Base-by-base conservation (phyloP, 495 filamentous ascomycete genomes). In the Neurospora sp. region DNA sequence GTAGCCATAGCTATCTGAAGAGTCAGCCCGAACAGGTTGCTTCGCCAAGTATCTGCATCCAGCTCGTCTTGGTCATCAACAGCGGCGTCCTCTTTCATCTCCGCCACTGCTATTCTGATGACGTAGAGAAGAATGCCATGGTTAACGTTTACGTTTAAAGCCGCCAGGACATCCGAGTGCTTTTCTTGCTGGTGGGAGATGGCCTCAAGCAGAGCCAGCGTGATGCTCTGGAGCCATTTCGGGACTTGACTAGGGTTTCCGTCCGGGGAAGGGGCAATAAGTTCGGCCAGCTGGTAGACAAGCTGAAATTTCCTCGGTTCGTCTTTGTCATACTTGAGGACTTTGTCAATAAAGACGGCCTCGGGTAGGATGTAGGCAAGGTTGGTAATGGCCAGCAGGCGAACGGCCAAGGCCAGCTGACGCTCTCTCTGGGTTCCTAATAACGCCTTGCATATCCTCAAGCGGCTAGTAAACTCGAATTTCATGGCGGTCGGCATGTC, bases 111-210 rank as follows among this genome's bases (percentile, higher is more conserved):
- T 79, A 95, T 97, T 69, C 95, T 90, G 40, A 97, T 90, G 72
- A 97, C 86, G 78, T 98, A 98, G 78, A 97, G 90, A n/a, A 99
- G 86, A 18, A 98, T 90, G 16, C 96, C 96, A 75, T 99, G 96
- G 77, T 94, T 98, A 71, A 97, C 94, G 80, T 96, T 96, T 71
- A 94, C 91, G 77, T 91, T 95, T 31, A 99, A 83, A 39, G 95
- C 94, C 69, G 92, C 87, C 73, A 92, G 90, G 18, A 98, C 90
- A 74, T 99, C 96, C 20, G 87, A 78, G 27, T 91, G 86, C 77
- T 92, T 96, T 71, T 84, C 78, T 74, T 93, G 92, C 72, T 95
- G 91, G 76, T 91, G 90, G 12, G 91, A 86, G 53, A 98, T 85
- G 9, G 92, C 91, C 80, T 97, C 94, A 45, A 99, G 81, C 0